phyloP scores from a whole-genome alignment of 202 grass and related monocot genomes.

The Saccharum hybrid region DNA sequence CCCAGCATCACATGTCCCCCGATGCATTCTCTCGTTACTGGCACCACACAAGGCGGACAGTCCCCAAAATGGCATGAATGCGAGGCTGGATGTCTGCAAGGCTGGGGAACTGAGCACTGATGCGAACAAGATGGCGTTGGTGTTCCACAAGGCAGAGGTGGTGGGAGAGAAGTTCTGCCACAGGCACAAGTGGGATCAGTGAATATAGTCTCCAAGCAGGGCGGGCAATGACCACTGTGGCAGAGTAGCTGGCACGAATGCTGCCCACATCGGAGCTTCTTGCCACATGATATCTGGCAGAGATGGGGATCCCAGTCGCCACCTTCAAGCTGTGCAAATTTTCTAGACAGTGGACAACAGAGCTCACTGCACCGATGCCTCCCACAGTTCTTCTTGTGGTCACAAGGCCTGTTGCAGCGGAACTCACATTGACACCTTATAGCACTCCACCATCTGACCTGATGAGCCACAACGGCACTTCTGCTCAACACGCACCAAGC shows the following conservation, averaged over 20 bases:
- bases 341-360: constrained; percentile 70
- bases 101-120: constrained; percentile 69
- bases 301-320: constrained; percentile 73
- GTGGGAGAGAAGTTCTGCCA: constrained; percentile 80
- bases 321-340: constrained; percentile 44
- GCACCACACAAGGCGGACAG: constrained; percentile 80
- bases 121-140: constrained; percentile 79
- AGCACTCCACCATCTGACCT: constrained; percentile 68
- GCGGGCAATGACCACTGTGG: constrained; percentile 80
- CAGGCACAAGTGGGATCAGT: constrained; percentile 85
- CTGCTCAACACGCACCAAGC: constrained; percentile 74
- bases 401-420: constrained; percentile 82
- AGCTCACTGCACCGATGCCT: constrained; percentile 89
- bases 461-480: constrained; percentile 82
- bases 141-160: constrained; percentile 84
- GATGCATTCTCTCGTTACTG: constrained; percentile 78
- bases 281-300: constrained; percentile 83
- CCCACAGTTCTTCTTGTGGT: constrained; percentile 86
- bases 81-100: constrained; percentile 72
- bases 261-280: constrained; percentile 87
- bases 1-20: constrained; percentile 92
- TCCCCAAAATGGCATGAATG: constrained; percentile 93
- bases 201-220: constrained; percentile 92
- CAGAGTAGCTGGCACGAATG: constrained; percentile 83
- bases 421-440: constrained; percentile 63